These are phyloP conservation scores for Leersia perrieri DNA, from an alignment of 176 grass and related monocot species.

Conservation along the genomic window DNA sequence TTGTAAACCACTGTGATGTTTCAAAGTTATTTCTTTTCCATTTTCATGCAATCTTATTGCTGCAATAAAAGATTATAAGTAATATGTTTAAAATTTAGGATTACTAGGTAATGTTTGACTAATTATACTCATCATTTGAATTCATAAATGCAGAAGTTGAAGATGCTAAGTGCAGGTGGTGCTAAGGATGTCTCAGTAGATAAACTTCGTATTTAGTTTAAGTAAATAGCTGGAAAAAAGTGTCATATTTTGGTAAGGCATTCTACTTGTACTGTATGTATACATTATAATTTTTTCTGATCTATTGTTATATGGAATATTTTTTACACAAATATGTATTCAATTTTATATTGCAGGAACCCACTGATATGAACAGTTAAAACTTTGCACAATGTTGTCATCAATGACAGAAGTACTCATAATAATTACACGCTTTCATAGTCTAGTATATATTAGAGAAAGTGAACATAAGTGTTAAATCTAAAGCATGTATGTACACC, in stretches of 20 bases:
- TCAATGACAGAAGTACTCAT: not conserved
- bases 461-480: not conserved
- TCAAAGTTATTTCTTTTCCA: not conserved
- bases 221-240: not conserved
- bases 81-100: not conserved
- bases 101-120: not conserved
- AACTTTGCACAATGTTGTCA: not conserved
- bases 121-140: not conserved
- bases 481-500: slow-evolving; percentile 20
- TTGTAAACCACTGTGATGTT: not conserved
- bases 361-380: not conserved
- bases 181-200: slow-evolving; percentile 19
- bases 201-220: slow-evolving; percentile 37
- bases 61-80: too few species aligned
- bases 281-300: not conserved
- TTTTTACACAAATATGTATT: not conserved
- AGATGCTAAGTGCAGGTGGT: slow-evolving; percentile 55
- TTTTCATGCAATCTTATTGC: not conserved
- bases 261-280: not conserved
- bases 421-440: not conserved
- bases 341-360: not conserved
- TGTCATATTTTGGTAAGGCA: not conserved
- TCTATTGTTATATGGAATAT: not conserved
- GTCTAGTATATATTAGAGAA: not conserved
- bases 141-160: slow-evolving; percentile 70